Base-by-base conservation (phyloP, 352 stramenopile genomes). In the Phytophthora ramorum region DNA sequence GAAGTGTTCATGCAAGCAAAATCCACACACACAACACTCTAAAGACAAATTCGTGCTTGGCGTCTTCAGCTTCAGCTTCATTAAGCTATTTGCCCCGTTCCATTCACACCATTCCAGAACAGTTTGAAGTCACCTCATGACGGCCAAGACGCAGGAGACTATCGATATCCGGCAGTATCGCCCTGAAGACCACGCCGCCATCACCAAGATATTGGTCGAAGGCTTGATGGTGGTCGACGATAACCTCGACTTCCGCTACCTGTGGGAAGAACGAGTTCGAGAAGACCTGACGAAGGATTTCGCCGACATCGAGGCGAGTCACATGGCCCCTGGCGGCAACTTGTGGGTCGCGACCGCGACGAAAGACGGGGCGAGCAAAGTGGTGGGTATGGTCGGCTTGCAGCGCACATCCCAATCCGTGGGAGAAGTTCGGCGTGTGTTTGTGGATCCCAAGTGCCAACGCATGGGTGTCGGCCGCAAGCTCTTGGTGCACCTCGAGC, bases 371-470 rank as follows among this genome's bases (percentile, higher is more conserved):
- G n/a, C 22, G 20, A 58, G 26, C 30, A 38, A 53, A 16, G 47
- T 73, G 12, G 69, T 66, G 16, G 69, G 64, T n/a, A 76, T 76
- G 41, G 28, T 58, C 22, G 69, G 69, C 2, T 40, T 76, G 13
- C 49, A 71, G 30, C 65, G 65, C 24, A 46, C 47, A 58, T 34
- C 48, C 3, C 45, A 67, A 32, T 24, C 5, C 8, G 45, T 65
- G 13, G 69, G 58, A 3, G 55, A 78, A 16, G 41, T 78, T n/a
- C 54, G 65, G 1, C 68, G 59, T 17, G 41, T 78, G 45, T 74
- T 73, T 44, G 69, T 77, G 32, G 60, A 71, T 22, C 45, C 58
- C 14, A 62, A 50, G 13, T 68, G 50, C 32, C 64, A 77, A 13
- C 58, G 69, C 32, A 51, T 77, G 30, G 64, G 54, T 20, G 17